phyloP scores from a whole-genome alignment of 805 yeast genomes.

The Candida insectalens region DNA sequence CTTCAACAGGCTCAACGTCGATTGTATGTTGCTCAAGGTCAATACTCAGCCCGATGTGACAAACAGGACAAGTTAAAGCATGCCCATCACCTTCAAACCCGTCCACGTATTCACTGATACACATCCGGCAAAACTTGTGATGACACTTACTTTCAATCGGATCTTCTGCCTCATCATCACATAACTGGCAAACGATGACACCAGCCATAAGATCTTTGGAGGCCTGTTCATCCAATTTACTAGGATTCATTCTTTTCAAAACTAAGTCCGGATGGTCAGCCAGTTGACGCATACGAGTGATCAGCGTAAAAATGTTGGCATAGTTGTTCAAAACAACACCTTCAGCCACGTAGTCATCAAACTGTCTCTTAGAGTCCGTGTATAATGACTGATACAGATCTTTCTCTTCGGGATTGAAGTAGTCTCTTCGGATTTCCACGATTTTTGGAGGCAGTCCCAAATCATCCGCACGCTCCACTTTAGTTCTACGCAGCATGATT shows the following conservation, averaged over 20 bases:
- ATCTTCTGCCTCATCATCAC: slow-evolving; percentile 98
- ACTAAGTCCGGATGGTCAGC: slow-evolving; percentile 98
- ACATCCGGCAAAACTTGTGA: slow-evolving; percentile 87
- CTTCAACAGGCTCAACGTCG: slow-evolving; percentile 45
- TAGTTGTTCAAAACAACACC: slow-evolving; percentile 96
- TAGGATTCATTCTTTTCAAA: slow-evolving; percentile 50
- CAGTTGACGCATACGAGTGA: slow-evolving; percentile 94
- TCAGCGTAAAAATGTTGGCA: slow-evolving; percentile 92
- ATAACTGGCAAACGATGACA: slow-evolving; percentile 76
- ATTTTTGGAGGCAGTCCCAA: slow-evolving; percentile 94
- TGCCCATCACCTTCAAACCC: slow-evolving; percentile 53
- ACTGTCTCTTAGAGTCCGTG: slow-evolving; percentile 77
- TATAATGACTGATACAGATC: slow-evolving; percentile 85
- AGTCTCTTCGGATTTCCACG: slow-evolving; percentile 79
- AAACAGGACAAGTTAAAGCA: slow-evolving; percentile 83
- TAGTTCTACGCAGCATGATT: slow-evolving; percentile 89
- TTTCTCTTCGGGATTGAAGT: slow-evolving; percentile 89
- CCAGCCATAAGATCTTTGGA: slow-evolving; percentile 25
- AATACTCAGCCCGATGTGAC: slow-evolving; percentile 87
- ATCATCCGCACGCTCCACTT: slow-evolving; percentile 94
- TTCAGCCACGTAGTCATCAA: slow-evolving; percentile 86
- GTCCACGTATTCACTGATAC: slow-evolving; percentile 84
- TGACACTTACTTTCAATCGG: slow-evolving; percentile 93
- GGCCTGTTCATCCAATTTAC: slow-evolving; percentile 17
- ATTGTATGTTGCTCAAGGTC: slow-evolving; percentile 83